Percentiles rank a stretch among this genome's conserved stretches.
Evolutionary conservation across 2,329 filamentous ascomycete genomes (phyloP).

Genomic region (Sporothrix variecibatus): DNA sequence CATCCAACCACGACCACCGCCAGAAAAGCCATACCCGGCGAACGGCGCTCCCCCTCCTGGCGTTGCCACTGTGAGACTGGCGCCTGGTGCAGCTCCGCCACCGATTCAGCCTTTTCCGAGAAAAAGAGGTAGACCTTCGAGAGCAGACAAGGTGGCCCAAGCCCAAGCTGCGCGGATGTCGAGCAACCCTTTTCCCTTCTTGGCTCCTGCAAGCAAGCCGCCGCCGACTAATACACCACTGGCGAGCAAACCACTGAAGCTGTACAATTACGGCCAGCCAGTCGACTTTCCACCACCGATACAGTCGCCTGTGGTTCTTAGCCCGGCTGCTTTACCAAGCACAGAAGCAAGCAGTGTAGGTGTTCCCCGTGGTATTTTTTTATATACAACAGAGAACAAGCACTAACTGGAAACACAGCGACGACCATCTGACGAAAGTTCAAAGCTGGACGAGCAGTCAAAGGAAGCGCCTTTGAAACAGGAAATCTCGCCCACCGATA

Average conservation of each 20-base stretch:
- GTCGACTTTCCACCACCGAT: not conserved
- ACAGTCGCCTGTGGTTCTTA: not conserved
- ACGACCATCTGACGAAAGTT: not conserved
- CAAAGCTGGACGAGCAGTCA: not conserved
- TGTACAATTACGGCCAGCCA: not conserved
- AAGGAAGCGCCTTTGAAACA: not conserved
- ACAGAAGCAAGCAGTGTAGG: not conserved
- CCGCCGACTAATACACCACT: not conserved
- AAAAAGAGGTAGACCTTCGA: slow-evolving; percentile 41
- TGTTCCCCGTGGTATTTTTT: not conserved
- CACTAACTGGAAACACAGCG: not conserved
- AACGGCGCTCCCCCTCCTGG: not conserved
- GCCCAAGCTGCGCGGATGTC: slow-evolving; percentile 32
- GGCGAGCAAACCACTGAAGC: not conserved
- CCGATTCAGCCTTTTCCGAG: slow-evolving; percentile 26
- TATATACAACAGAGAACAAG: not conserved
- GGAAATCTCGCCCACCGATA: not conserved
- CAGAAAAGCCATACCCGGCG: not conserved
- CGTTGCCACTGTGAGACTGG: not conserved
- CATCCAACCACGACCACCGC: slow-evolving; percentile 38
- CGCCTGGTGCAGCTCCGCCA: not conserved
- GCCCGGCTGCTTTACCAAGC: not conserved
- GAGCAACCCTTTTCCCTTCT: not conserved
- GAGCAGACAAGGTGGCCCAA: slow-evolving; percentile 37
- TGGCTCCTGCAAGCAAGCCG: slow-evolving; percentile 27